Base-by-base conservation (phyloP, 352 stramenopile genomes). In the Globisporangium apiculatum region DNA sequence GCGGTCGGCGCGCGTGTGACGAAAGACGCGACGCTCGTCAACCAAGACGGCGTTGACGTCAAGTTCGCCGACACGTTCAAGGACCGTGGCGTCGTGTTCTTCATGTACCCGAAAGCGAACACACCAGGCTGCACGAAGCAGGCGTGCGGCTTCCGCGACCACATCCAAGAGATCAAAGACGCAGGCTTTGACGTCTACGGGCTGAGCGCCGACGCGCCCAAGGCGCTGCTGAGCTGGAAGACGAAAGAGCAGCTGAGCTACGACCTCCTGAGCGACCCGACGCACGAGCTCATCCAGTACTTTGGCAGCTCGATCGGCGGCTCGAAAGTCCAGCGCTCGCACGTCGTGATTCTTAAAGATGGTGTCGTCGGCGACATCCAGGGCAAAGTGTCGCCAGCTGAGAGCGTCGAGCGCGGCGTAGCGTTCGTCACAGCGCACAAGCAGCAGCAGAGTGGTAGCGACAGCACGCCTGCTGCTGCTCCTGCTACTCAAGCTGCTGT, bases 81-180 rank as follows among this genome's bases (percentile, higher is more conserved):
- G 60, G 78, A 88, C 31, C 67, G 80, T 11, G 84, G 84, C 48
- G 83, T 91, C 41, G 79, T 95, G 49, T 87, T 95, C 71, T 95
- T 95, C 69, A 93, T 95, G 83, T 95, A 91, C 57, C 86, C 86
- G 7, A 71, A 66, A n/a, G 86, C 86, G 37, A 93, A 93, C 64
- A 95, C 86, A 11, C 83, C 83, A 1, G 86, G 86, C 8, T 95
- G 86, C 68, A 95, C 83, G 58, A 95, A 92, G 62, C 86, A 95
- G 60, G 86, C 86, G 11, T 95, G 86, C 51, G 83, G 85, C 35
- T 95, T 95, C 75, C 83, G 86, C 7, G 82, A 95, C 66, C 79
- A 93, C 51, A 79, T 91, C 43, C 72, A 92, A 57, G 69, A 81
- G 51, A 92, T 95, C 55, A 85, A 84, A 61, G 73, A 91, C 57